These are phyloP conservation scores for Hypoxylon sp. DNA, from an alignment of 2,329 filamentous ascomycete species.

Conservation along the genomic window DNA sequence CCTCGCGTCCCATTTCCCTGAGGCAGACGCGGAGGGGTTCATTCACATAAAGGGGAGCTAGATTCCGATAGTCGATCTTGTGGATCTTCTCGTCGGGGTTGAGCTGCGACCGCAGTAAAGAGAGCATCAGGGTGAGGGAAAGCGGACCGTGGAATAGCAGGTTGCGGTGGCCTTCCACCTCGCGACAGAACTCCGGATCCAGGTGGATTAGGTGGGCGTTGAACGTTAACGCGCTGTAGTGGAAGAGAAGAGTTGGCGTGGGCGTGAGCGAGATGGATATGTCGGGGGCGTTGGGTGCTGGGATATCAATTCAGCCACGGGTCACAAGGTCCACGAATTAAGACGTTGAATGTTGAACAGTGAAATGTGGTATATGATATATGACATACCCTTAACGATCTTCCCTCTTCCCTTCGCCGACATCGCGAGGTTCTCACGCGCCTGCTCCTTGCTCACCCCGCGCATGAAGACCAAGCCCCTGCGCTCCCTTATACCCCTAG, in stretches of 20 bases:
- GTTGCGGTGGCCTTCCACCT: slow-evolving; percentile 78
- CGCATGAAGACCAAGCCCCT: slow-evolving; percentile 66
- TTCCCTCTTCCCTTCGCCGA: slow-evolving; percentile 33
- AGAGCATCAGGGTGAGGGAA: slow-evolving; percentile 80
- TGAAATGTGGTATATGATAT: slow-evolving; percentile 44
- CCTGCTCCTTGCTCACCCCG: slow-evolving; percentile 41
- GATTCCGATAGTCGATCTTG: slow-evolving; percentile 80
- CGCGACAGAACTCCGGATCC: slow-evolving; percentile 75
- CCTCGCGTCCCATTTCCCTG: slow-evolving; percentile 54
- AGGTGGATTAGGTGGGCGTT: slow-evolving; percentile 95
- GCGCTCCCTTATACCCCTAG: slow-evolving; percentile 57
- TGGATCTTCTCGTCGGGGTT: slow-evolving; percentile 56
- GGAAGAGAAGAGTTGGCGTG: slow-evolving; percentile 79
- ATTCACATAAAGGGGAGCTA: slow-evolving; percentile 81
- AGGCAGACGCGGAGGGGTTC: slow-evolving; percentile 79
- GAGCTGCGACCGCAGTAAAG: slow-evolving; percentile 67
- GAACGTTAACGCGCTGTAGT: slow-evolving; percentile 90
- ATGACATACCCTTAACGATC: slow-evolving; percentile 46
- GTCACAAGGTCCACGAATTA: slow-evolving; percentile 12
- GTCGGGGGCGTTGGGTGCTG: slow-evolving; percentile 53
- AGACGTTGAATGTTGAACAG: background rate
- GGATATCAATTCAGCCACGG: slow-evolving; percentile 22
- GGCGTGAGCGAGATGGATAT: slow-evolving; percentile 69
- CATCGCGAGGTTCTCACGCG: slow-evolving; percentile 35
- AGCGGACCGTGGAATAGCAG: slow-evolving; percentile 90